Conservation (phyloP, 225 moss, liverwort and hornwort genomes). For the Anthoceros angustus region DNA sequence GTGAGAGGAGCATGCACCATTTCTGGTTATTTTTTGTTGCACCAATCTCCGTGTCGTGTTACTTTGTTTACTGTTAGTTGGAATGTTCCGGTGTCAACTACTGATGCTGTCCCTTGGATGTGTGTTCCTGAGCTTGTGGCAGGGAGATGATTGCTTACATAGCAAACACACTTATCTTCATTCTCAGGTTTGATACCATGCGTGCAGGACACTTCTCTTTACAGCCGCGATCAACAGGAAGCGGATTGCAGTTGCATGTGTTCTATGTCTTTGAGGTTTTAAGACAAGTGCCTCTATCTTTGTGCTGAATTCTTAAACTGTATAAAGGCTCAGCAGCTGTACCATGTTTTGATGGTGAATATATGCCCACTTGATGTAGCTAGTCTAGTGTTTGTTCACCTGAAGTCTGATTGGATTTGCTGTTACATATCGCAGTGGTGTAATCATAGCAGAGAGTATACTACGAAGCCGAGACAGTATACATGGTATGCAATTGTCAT, state of each 20-base stretch:
- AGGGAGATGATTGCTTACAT: slow-evolving; percentile 98
- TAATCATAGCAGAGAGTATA: slow-evolving; percentile 72
- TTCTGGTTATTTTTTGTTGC: slow-evolving; percentile 36
- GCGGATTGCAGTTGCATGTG: background rate
- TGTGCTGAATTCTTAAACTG: background rate
- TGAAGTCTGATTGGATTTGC: slow-evolving; percentile 3
- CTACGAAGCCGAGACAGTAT: slow-evolving; percentile 50
- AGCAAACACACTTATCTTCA: slow-evolving; percentile 87
- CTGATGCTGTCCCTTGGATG: background rate
- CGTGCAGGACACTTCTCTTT: background rate
- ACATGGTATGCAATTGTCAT: slow-evolving; percentile 28
- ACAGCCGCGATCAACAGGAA: background rate
- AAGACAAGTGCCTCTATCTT: background rate
- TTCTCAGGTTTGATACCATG: slow-evolving; percentile 44
- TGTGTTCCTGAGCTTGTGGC: slow-evolving; percentile 12
- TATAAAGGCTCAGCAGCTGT: too few species aligned
- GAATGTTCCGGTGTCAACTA: background rate
- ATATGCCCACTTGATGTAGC: background rate
- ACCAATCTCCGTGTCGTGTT: background rate
- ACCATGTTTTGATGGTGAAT: too few species aligned
- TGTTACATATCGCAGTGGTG: slow-evolving; percentile 40
- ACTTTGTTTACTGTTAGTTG: background rate
- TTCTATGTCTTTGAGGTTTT: background rate
- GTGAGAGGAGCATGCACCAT: slow-evolving; percentile 82
- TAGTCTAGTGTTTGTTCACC: background rate